Evolutionary conservation across 345 rosid genomes (phyloP).

Genomic region (Eutrema yunnanense): DNA sequence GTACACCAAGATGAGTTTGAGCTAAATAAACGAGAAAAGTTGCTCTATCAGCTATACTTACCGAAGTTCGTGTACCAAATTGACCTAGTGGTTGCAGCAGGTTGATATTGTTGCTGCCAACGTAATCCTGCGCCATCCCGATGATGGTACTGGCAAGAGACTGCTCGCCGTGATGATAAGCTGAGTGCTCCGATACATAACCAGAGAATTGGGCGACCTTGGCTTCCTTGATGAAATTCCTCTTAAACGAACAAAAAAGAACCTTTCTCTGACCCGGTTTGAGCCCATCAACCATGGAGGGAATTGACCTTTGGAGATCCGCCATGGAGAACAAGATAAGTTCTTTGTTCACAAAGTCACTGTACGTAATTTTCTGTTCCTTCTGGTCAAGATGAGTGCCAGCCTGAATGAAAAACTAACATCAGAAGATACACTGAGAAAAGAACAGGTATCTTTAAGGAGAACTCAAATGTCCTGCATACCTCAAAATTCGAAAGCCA

Average conservation of each 20-base stretch:
- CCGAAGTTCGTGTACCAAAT: conserved; percentile 80
- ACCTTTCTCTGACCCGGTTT: conserved; percentile 98
- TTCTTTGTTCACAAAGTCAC: conserved; percentile 93
- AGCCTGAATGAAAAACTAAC: conserved; percentile 49
- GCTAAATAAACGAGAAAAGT: not conserved
- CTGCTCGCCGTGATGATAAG: conserved; percentile 96
- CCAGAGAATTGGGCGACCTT: conserved; percentile 87
- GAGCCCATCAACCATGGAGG: conserved; percentile 93
- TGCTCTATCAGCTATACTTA: conserved; percentile 25
- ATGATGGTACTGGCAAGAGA: conserved; percentile 78
- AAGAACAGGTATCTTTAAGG: not conserved
- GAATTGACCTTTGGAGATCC: conserved; percentile 96
- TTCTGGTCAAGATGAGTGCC: conserved; percentile 86
- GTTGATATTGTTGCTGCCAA: conserved; percentile 96
- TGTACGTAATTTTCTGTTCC: conserved; percentile 56
- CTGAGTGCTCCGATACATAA: conserved; percentile 82
- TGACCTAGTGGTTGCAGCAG: conserved; percentile 76
- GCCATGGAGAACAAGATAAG: conserved; percentile 94
- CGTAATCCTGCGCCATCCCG: conserved; percentile 96
- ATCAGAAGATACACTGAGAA: not conserved
- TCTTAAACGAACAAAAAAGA: conserved; percentile 80
- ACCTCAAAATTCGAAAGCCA: conserved; percentile 94
- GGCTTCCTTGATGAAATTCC: conserved; percentile 62
- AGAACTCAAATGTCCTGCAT: not conserved
- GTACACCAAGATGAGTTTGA: not conserved